Conservation (phyloP, 345 rosid species). For the Boechera stricta region DNA sequence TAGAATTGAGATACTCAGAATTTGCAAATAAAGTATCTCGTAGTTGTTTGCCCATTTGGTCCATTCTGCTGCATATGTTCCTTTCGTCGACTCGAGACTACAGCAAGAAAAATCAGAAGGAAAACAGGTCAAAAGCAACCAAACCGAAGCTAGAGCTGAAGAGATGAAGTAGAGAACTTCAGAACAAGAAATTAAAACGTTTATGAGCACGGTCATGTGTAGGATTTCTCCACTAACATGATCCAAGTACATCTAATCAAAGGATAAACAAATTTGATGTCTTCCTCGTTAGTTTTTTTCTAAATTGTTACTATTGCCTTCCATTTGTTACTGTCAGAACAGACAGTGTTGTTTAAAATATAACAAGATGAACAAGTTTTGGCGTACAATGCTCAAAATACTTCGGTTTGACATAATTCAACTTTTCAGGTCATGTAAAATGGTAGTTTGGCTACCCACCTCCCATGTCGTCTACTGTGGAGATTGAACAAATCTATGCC, state of each 20-base stretch:
- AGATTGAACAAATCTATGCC: slow-evolving; percentile 80
- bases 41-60: slow-evolving; percentile 78
- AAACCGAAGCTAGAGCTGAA: slow-evolving; percentile 13
- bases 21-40: slow-evolving; percentile 55
- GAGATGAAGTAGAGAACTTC: not conserved
- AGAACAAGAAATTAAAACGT: too few relatives aligned
- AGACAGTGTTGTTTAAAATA: not conserved
- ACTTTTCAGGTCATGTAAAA: slow-evolving; percentile 12
- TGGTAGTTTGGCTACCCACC: slow-evolving; percentile 53
- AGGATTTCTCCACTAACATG: slow-evolving; percentile 3
- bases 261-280: not conserved
- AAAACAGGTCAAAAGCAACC: slow-evolving; percentile 21
- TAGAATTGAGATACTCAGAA: slow-evolving; percentile 66
- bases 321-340: slow-evolving; percentile 7
- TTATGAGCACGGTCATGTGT: not conserved
- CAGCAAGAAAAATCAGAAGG: slow-evolving; percentile 16
- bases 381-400: not conserved
- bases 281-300: slow-evolving; percentile 9
- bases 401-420: slow-evolving; percentile 9
- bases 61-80: slow-evolving; percentile 78
- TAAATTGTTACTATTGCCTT: not conserved
- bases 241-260: slow-evolving; percentile 11
- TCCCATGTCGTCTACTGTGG: slow-evolving; percentile 75
- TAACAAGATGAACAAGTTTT: not conserved
- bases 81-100: slow-evolving; percentile 83